Conservation (phyloP, 192 early-diverging fungal genomes). For the Coemansia erecta region DNA sequence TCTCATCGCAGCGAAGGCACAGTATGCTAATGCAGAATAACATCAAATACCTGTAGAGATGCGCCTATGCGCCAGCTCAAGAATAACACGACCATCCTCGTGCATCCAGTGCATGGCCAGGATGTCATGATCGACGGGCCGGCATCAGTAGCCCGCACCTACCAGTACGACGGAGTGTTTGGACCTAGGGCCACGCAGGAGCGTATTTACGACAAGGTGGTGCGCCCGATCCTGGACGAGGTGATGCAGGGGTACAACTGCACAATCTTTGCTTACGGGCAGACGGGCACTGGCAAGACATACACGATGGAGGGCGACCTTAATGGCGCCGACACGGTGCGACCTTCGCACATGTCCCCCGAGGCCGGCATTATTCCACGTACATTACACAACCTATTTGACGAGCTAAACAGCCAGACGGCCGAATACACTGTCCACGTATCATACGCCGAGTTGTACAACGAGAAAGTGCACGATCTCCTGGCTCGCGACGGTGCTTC, state of each 20-base stretch:
- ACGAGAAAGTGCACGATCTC: conserved; percentile 92
- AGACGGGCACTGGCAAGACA: conserved; percentile 96
- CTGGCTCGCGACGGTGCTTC: conserved; percentile 58
- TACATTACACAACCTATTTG: conserved; percentile 77
- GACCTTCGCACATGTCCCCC: conserved; percentile 9
- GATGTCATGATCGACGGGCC: conserved; percentile 59
- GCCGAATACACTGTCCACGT: conserved; percentile 80
- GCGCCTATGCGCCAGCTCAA: conserved; percentile 3
- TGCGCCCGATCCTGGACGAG: conserved; percentile 79
- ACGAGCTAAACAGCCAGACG: conserved; percentile 61
- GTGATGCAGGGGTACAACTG: conserved; percentile 74
- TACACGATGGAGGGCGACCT: conserved; percentile 95
- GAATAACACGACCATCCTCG: conserved; percentile 51
- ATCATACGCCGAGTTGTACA: conserved; percentile 92
- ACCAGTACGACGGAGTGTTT: conserved; percentile 91
- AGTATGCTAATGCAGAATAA: no score
- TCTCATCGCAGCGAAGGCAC: no score
- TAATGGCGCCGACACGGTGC: conserved; percentile 12
- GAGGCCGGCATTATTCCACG: conserved; percentile 92
- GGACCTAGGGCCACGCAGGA: conserved; percentile 72
- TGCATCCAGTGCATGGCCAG: conserved; percentile 54
- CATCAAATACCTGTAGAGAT: conserved; percentile 16
- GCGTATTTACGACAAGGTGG: conserved; percentile 74
- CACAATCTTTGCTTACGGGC: conserved; percentile 81
- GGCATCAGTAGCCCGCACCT: conserved; percentile 61